Conservation (phyloP, 148 eudicot species). For the Rhododendron vialii region DNA sequence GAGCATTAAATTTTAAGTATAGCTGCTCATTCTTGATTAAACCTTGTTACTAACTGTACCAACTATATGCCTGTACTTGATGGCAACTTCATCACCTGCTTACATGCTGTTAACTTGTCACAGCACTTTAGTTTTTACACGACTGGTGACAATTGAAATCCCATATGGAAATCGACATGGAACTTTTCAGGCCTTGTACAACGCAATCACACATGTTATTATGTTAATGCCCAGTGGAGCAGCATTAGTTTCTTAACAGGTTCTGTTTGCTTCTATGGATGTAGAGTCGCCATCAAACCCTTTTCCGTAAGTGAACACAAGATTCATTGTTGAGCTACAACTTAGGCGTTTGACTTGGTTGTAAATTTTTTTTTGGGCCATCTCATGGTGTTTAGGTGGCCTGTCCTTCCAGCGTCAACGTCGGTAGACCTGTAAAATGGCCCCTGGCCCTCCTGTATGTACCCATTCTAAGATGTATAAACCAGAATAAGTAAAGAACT, state of each 20-base stretch:
- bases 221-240: neutral
- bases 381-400: neutral
- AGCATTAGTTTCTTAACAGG: neutral
- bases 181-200: neutral
- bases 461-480: neutral
- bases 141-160: neutral
- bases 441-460: neutral
- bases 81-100: neutral
- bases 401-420: neutral
- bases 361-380: neutral
- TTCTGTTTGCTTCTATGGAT: neutral
- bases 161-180: neutral
- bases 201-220: neutral
- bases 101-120: neutral
- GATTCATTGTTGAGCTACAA: neutral
- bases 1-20: neutral
- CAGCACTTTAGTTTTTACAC: neutral
- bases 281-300: neutral
- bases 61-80: neutral
- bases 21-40: neutral
- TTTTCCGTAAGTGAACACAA: neutral
- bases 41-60: neutral
- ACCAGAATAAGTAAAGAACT: neutral
- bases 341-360: neutral
- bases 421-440: neutral